Evolutionary conservation across 1,284 basidiomycete species (phyloP).

Genomic region (Fomes fomentarius): DNA sequence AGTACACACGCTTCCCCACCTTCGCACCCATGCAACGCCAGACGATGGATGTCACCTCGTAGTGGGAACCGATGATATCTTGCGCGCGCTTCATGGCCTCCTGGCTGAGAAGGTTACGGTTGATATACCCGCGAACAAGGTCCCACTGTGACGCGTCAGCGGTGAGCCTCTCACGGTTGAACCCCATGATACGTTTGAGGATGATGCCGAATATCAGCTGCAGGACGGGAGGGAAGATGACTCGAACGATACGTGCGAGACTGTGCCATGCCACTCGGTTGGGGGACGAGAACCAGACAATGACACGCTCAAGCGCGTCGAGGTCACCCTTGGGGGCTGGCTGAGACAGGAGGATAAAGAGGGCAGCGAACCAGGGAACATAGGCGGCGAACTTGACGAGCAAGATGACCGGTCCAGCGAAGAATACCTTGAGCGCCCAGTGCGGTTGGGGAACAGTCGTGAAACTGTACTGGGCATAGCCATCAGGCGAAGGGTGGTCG

Average conservation of each 20-base stretch:
- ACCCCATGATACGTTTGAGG: slow-evolving; percentile 44
- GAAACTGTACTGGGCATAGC: slow-evolving; percentile 43
- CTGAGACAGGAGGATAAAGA: slow-evolving; percentile 39
- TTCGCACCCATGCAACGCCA: slow-evolving; percentile 51
- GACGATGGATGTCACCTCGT: slow-evolving; percentile 43
- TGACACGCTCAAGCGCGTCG: slow-evolving; percentile 40
- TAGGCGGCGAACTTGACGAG: slow-evolving; percentile 38
- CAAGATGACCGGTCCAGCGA: slow-evolving; percentile 43
- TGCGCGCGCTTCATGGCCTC: slow-evolving; percentile 39
- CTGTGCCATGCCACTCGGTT: slow-evolving; percentile 43
- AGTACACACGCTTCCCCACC: slow-evolving; percentile 49
- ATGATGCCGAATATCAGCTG: slow-evolving; percentile 43
- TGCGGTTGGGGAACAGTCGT: slow-evolving; percentile 36
- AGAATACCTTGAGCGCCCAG: slow-evolving; percentile 36
- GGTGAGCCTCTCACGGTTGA: slow-evolving; percentile 37
- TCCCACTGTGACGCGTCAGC: slow-evolving; percentile 35
- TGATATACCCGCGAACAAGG: slow-evolving; percentile 44
- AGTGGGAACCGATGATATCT: slow-evolving; percentile 46
- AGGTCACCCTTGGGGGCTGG: slow-evolving; percentile 36
- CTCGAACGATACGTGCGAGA: slow-evolving; percentile 42
- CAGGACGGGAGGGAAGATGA: slow-evolving; percentile 40
- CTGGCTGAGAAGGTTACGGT: slow-evolving; percentile 40
- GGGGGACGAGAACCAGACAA: slow-evolving; percentile 47
- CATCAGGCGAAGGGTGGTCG: slow-evolving; percentile 40
- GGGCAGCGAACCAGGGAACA: slow-evolving; percentile 44